A percentile compares a stretch with the other conserved stretches of the same genome.
These are phyloP conservation scores for Aspergillus sp. DNA, from an alignment of 2,329 filamentous ascomycete genomes.

Conservation along the genomic window DNA sequence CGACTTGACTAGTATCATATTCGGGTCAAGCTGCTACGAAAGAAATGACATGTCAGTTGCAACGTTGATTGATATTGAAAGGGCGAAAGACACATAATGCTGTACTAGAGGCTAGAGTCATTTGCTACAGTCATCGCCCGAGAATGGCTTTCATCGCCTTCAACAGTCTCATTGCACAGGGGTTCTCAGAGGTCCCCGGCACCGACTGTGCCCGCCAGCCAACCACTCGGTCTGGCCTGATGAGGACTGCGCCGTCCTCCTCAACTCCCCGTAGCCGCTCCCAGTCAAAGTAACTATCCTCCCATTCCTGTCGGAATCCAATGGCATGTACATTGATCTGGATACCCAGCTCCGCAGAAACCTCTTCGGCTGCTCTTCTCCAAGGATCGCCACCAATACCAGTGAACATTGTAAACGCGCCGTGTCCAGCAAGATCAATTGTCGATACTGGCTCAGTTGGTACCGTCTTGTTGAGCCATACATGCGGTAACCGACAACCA, in stretches of 20 bases:
- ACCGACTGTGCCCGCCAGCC: slow-evolving; percentile 30
- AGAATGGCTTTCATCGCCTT: not conserved
- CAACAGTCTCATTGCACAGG: not conserved
- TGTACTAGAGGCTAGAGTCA: too few species aligned
- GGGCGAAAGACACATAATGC: too few species aligned
- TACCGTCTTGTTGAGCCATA: slow-evolving; percentile 8
- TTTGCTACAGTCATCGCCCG: not conserved
- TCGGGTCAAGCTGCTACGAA: too few species aligned
- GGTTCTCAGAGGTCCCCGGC: too few species aligned
- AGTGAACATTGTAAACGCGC: slow-evolving; percentile 3
- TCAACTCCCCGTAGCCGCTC: slow-evolving; percentile 26
- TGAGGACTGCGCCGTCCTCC: slow-evolving; percentile 30
- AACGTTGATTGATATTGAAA: too few species aligned
- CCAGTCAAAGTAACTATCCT: slow-evolving; percentile 13
- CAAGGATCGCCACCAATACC: slow-evolving; percentile 4
- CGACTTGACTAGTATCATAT: too few species aligned
- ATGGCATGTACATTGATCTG: slow-evolving; percentile 8
- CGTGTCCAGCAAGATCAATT: slow-evolving; percentile 9
- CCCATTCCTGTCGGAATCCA: slow-evolving; percentile 11
- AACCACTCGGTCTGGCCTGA: slow-evolving; percentile 43
- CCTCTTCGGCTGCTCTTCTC: slow-evolving; percentile 2
- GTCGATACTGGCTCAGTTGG: slow-evolving; percentile 1
- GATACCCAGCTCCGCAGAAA: not conserved
- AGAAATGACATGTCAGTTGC: too few species aligned
- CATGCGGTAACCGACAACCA: slow-evolving; percentile 13